Percentiles rank a stretch among this genome's conserved stretches.
Conservation (phyloP, 2,329 filamentous ascomycete genomes). For the Didymella keratinophila region DNA sequence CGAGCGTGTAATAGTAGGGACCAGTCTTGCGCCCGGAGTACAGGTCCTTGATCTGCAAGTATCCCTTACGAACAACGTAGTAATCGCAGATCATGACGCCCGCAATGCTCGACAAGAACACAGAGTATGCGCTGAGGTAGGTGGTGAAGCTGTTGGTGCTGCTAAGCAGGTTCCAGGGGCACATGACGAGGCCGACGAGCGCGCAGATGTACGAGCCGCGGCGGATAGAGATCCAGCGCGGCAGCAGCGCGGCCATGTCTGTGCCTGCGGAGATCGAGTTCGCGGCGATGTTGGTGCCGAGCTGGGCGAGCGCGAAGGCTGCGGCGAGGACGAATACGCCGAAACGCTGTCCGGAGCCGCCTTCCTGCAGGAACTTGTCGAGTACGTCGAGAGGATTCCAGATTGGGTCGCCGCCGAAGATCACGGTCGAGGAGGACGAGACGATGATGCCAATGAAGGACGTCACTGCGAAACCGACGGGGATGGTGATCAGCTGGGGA, state of each 20-base stretch:
- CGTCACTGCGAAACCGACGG: constrained; percentile 66
- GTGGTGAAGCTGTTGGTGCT: constrained; percentile 85
- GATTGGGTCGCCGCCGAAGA: constrained; percentile 53
- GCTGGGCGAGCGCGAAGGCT: constrained; percentile 71
- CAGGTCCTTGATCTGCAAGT: constrained; percentile 77
- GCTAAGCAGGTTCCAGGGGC: constrained; percentile 81
- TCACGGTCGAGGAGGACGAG: constrained; percentile 55
- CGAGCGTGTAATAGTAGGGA: constrained; percentile 77
- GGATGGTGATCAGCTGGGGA: constrained; percentile 72
- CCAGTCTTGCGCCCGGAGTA: constrained; percentile 74
- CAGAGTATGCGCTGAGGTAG: constrained; percentile 89
- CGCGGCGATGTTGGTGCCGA: constrained; percentile 87
- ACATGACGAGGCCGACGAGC: constrained; percentile 80
- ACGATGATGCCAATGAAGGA: constrained; percentile 75
- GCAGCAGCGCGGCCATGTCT: constrained; percentile 81
- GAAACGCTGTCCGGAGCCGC: constrained; percentile 52
- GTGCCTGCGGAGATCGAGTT: constrained; percentile 86
- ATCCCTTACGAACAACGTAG: constrained; percentile 83
- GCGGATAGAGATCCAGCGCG: constrained; percentile 82
- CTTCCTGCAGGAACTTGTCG: constrained; percentile 52
- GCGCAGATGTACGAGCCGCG: constrained; percentile 89
- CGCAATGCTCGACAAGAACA: constrained; percentile 92
- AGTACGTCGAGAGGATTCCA: constrained; percentile 55
- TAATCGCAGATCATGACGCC: constrained; percentile 93
- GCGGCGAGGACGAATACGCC: constrained; percentile 64